Base-by-base conservation (phyloP, 805 yeast species). In the Hanseniaspora singularis region DNA sequence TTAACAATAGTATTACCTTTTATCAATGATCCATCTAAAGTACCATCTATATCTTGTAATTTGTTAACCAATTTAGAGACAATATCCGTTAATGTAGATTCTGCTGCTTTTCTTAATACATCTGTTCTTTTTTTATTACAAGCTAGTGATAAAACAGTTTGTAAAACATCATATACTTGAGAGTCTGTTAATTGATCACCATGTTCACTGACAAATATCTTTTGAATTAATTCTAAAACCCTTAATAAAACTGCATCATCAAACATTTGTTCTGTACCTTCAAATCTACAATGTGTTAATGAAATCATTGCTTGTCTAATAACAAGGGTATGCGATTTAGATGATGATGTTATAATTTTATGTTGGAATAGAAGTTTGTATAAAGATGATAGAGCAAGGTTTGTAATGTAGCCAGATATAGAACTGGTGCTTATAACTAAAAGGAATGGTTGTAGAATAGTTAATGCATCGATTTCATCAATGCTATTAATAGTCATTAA, bases 71-170 rank as follows among this genome's bases (percentile, higher is more conserved):
- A 71, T 46, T 74, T 70, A 33, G 77, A 72, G 0, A 94, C 79
- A 39, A 87, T 79, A 1, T 77, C 64, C 32, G 74, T 67, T 71
- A 86, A 72, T 0, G 94, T 73, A 66, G 81, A 73, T 57, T 88
- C 96, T 0, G 97, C 96, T 0, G 94, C 81, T 51, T 81, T 75
- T 56, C 97, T 71, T 50, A 92, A 70, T 7, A 88, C 84, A 54
- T 89, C 97, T 50, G 94, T 79, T 60, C 96, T 74, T 59, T 88
- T 74, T 64, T 85, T 84, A 60, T 92, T 94, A 57, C 94, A 85
- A 1, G 96, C 95, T 62, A 92, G 72, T 4, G 94, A 80, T 58
- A 92, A 72, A 49, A 95, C 84, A 0, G 96, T 88, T 56, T 89
- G 95, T 24, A 88, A 74, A 23, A 87, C 87, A 58, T 89, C 96